A percentile compares a stretch with the other conserved stretches of the same genome.
phyloP scores from a whole-genome alignment of 2,329 filamentous ascomycete species.

The Ophiostoma populinum region DNA sequence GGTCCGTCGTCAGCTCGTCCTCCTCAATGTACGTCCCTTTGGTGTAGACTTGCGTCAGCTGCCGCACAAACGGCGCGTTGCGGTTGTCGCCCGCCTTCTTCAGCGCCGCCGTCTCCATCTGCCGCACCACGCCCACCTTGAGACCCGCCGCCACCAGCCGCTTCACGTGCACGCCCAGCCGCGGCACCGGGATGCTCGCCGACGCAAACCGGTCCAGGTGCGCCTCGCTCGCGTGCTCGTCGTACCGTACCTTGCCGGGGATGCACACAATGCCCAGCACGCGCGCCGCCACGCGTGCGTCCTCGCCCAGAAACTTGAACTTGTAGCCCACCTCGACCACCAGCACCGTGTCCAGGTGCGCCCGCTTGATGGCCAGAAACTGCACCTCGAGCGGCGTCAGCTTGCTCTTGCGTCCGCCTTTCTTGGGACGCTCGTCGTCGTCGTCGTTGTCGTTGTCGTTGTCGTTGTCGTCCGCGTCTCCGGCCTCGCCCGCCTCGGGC shows the following conservation, averaged over 20 bases:
- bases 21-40: constrained; percentile 97
- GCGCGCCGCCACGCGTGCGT: constrained; percentile 75
- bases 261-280: constrained; percentile 93
- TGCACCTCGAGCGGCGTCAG: constrained; percentile 91
- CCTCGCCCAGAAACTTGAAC: constrained; percentile 91
- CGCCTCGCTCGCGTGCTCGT: constrained; percentile 85
- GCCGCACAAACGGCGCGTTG: constrained; percentile 79
- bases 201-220: constrained; percentile 86
- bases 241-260: constrained; percentile 83
- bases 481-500: constrained; percentile 32
- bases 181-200: constrained; percentile 84
- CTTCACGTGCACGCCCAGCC: constrained; percentile 85
- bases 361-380: constrained; percentile 82
- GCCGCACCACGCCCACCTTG: constrained; percentile 89
- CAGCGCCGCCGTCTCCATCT: constrained; percentile 85
- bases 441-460: constrained; percentile 38
- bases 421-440: constrained; percentile 25
- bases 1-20: constrained; percentile 46
- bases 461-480: constrained; percentile 29
- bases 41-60: constrained; percentile 91
- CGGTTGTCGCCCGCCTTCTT: constrained; percentile 93
- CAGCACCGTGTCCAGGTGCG: constrained; percentile 75
- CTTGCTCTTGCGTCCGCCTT: constrained; percentile 48
- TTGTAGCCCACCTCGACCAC: constrained; percentile 97
- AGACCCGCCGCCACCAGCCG: constrained; percentile 80